A percentile compares a stretch with the other conserved stretches of the same genome.
phyloP scores from a whole-genome alignment of 345 rosid genomes.

The Carallia pectinifolia region DNA sequence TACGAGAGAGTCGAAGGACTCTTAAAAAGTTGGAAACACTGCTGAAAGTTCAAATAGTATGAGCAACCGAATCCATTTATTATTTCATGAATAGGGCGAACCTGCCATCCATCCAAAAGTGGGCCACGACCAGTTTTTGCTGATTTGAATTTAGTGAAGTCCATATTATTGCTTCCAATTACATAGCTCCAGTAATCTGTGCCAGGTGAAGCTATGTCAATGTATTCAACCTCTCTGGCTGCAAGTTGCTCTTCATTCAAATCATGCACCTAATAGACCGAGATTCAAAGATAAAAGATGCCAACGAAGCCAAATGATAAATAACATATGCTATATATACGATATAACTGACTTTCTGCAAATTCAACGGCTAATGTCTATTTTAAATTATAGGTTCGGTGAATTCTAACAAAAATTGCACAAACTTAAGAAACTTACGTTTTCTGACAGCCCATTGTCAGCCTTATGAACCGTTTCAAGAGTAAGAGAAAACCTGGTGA shows the following conservation, averaged over 20 bases:
- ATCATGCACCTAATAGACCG: constrained; percentile 47
- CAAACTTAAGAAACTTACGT: constrained; percentile 41
- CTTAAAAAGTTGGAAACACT: no score
- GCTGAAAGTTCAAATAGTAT: no score
- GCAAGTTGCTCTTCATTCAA: constrained; percentile 51
- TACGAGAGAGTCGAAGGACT: no score
- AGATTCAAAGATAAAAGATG: constrained; percentile 11
- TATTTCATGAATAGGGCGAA: constrained; percentile 12
- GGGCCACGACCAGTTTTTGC: constrained; percentile 58
- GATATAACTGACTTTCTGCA: not conserved
- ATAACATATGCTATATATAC: not conserved
- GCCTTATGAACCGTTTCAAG: constrained; percentile 60
- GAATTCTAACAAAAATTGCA: not conserved
- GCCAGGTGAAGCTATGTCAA: constrained; percentile 62
- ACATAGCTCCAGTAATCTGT: constrained; percentile 64
- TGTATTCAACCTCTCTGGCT: constrained; percentile 48
- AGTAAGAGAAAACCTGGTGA: constrained; percentile 56
- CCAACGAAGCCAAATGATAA: not conserved
- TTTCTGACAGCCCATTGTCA: constrained; percentile 57
- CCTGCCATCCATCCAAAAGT: constrained; percentile 68
- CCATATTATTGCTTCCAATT: constrained; percentile 41
- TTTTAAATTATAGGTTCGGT: not conserved
- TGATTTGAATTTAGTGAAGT: constrained; percentile 57
- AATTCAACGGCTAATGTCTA: not conserved
- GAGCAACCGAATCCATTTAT: no score